Evolutionary conservation across 805 yeast genomes (phyloP), one percentile per base, ranked within the genome.

Genomic region (Nakazawaea siamensis): DNA sequence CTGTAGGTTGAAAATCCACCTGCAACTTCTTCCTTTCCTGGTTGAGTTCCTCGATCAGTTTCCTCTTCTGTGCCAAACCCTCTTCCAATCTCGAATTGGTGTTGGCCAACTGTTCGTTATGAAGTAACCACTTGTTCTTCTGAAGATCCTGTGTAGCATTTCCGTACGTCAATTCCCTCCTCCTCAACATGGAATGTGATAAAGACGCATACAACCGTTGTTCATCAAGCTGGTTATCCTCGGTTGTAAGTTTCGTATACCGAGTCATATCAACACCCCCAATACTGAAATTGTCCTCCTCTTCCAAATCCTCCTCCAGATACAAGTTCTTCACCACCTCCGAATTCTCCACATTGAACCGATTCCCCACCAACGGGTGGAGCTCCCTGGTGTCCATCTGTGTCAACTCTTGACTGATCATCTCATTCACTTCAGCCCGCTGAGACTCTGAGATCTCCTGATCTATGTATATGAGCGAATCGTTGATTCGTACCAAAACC

Each of bases 11-110:
- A 34, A 58, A 64, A 13, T 66, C 61, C 4, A 45, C 20, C 50
- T 76, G 77, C 31, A 62, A 47, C 21, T 49, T 50, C 42, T 66
- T 61, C 17, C 85, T 51, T 17, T 54, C 54, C 10, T 34, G 41
- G 30, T 67, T 62, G 12, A 73, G 37, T 4, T 65, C 70, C 5
- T 68, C 68, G 7, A 72, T 54, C 29, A 51, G 55, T 33, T 51
- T 52, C 29, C 69, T 48, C 44, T 76, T 73, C 31, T 52, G 52
- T 2, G 45, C 39, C 2, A 66, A 43, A 18, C 52, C 53, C 1
- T 43, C 45, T 12, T 48, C 48, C 4, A 64, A 38, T 12, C 51
- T 26, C 10, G 44, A 52, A 11, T 54, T 51, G 17, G 57, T 43
- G 12, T 52, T 51, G 35, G 42, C 48, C 25, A 57, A 49, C 37